Base-by-base conservation (phyloP, 2,329 filamentous ascomycete species). In the Clonostachys sp. region DNA sequence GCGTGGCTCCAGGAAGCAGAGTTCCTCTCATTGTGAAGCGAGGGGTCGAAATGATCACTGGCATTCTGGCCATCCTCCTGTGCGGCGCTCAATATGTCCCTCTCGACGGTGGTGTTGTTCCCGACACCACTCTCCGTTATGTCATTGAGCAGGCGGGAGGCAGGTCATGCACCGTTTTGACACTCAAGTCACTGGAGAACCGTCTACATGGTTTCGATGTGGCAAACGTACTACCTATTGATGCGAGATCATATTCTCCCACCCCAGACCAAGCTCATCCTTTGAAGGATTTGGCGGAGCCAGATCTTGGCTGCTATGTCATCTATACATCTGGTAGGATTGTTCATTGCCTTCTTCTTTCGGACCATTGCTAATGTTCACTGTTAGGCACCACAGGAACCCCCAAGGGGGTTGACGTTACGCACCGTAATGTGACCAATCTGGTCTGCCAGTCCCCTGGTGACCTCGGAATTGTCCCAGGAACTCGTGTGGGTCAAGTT, bases 41-140 rank as follows among this genome's bases (percentile, higher is more conserved):
- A 6, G 71, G 72, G 39, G 63, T 77, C 49, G 70, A 74, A 50
- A 74, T 78, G 71, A 61, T 76, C 12, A 65, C 74, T 35, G 73
- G 70, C 34, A 75, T 77, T 44, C 54, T 78, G 10, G 73, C 72
- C 5, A 61, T 76, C n/a, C 58, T 78, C 36, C 71, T 73, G 50
- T 66, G 68, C 41, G 73, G 74, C 8, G 75, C 68, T n/a, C 73
- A 78, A 53, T 78, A 79, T 53, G 68, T 77, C 5, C 75, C 75
- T 3, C 63, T 78, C 9, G 75, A 79, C 50, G 74, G 74, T 24
- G 69, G 70, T 12, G 63, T 73, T n/a, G 64, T 67, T 20, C 58
- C 69, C 3, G 64, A 68, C 42, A 56, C 57, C 12, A 62, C 66
- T 2, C 56, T 78, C 12, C 55, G 57, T 5, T 67, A 73, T 48